Percentiles rank a stretch among this genome's conserved stretches.
Evolutionary conservation across 805 yeast species (phyloP).

Genomic region (Lipomyces yamanashiensis): DNA sequence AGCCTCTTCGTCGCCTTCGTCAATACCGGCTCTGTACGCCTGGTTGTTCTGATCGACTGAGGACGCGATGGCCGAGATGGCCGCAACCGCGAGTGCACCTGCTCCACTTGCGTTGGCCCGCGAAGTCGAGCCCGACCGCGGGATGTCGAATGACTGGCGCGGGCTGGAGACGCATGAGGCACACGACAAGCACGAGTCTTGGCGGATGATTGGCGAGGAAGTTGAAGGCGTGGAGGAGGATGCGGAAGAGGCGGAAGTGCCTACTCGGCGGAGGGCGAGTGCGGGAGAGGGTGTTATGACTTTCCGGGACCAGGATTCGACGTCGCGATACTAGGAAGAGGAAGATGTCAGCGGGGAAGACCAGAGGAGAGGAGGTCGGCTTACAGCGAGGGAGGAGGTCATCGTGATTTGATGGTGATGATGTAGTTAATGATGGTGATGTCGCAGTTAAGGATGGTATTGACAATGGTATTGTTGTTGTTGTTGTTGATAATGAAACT

Average conservation of each 20-base stretch:
- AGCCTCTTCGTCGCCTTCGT: slow-evolving; percentile 1
- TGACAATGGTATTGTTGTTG: too few relatives aligned
- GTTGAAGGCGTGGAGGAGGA: slow-evolving; percentile 8
- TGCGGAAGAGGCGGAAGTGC: slow-evolving; percentile 8
- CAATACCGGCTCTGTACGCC: slow-evolving; percentile 1
- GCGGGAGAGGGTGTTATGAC: slow-evolving; percentile 23
- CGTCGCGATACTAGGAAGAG: slow-evolving; percentile 29
- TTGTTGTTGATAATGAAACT: too few relatives aligned
- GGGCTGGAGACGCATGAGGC: neutral
- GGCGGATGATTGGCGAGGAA: neutral
- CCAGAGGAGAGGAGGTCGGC: neutral
- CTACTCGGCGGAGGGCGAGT: slow-evolving; percentile 9
- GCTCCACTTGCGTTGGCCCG: neutral
- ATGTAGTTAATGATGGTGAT: neutral
- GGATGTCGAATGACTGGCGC: slow-evolving; percentile 8
- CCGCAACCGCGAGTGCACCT: slow-evolving; percentile 1
- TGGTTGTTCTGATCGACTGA: neutral
- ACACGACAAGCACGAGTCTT: neutral
- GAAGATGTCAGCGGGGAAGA: neutral
- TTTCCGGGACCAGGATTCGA: slow-evolving; percentile 33
- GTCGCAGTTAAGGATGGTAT: too few relatives aligned
- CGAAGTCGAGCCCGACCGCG: neutral
- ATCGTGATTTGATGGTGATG: neutral
- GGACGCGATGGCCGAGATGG: slow-evolving; percentile 8
- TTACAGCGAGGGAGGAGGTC: slow-evolving; percentile 17